Evolutionary conservation across 441 rosid genomes (phyloP), one percentile per base, ranked within the genome.

Genomic region (Adansonia grandidieri): DNA sequence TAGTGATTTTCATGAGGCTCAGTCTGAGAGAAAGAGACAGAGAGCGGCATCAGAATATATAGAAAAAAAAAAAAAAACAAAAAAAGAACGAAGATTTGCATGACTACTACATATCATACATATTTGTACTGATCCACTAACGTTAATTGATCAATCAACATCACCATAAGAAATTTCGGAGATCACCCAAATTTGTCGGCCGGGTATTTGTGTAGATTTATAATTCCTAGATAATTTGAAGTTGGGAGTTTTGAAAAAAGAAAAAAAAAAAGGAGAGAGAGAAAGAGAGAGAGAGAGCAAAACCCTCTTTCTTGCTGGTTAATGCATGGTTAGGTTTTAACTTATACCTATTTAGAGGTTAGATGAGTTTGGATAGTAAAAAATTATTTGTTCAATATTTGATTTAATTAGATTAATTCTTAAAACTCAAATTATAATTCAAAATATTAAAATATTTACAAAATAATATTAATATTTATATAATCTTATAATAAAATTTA

Each of bases 171-270:
- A 68, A 45, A 45, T 47, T 68, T 68, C 9, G 10, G 47, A 24
- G 20, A 70, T 70, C 60, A 70, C 45, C 40, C 57, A 70, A 70
- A 22, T 50, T 48, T 70, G 74, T 70, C 44, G 73, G 74, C 74
- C 74, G 14, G 20, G 50, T 69, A 3, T 6, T 13, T 48, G 2
- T 48, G 58, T 69, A 7, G 10, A 11, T 22, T 48, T 13, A 22
- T 24, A 14, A 9, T 64, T 64, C 47, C 10, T 37, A 64, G 69
- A 64, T 64, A 64, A 37, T 4, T 64, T 64, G 40, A 37, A 64
- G 69, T 64, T 37, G 69, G 48, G 20, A 64, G 69, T 64, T 64
- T 37, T 64, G 13, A 60, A 60, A 60, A 60, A 14, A 37, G 32
- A 15, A 8, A 64, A 37, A 15, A 7, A 19, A 14, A 15, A 15